Evolutionary conservation across 805 yeast species (phyloP).

Genomic region (Myxozyma sirexii): DNA sequence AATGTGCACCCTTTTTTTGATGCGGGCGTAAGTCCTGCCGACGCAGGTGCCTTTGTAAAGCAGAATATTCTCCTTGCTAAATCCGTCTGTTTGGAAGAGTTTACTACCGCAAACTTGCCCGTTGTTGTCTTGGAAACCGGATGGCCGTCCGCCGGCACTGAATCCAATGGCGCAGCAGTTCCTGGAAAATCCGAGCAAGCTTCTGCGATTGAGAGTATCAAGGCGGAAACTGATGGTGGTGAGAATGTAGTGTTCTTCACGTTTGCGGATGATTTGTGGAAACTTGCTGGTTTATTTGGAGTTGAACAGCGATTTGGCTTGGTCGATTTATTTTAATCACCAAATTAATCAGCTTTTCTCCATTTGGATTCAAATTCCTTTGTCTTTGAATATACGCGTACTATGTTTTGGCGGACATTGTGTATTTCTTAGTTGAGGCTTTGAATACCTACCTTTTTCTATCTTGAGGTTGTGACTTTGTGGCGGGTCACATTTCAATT

Average conservation of each 20-base stretch:
- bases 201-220: conserved; percentile 53
- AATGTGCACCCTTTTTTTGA: conserved; percentile 87
- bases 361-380: too few relatives aligned
- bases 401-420: background rate
- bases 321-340: conserved; percentile 38
- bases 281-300: conserved; percentile 76
- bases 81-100: conserved; percentile 45
- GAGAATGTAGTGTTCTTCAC: conserved; percentile 72
- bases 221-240: conserved; percentile 48
- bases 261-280: conserved; percentile 83
- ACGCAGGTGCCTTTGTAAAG: conserved; percentile 70
- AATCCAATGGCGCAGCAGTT: conserved; percentile 47
- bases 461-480: background rate
- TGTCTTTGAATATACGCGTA: too few relatives aligned
- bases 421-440: background rate
- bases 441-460: background rate
- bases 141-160: conserved; percentile 52
- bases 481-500: background rate
- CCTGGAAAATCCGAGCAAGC: conserved; percentile 38
- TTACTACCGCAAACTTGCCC: background rate
- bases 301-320: conserved; percentile 85
- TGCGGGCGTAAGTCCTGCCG: conserved; percentile 56
- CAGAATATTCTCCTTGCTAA: conserved; percentile 61
- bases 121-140: conserved; percentile 53
- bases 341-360: background rate